A percentile compares a stretch with the other conserved stretches of the same genome.
phyloP scores from a whole-genome alignment of 805 yeast genomes.

The Pichia exigua region DNA sequence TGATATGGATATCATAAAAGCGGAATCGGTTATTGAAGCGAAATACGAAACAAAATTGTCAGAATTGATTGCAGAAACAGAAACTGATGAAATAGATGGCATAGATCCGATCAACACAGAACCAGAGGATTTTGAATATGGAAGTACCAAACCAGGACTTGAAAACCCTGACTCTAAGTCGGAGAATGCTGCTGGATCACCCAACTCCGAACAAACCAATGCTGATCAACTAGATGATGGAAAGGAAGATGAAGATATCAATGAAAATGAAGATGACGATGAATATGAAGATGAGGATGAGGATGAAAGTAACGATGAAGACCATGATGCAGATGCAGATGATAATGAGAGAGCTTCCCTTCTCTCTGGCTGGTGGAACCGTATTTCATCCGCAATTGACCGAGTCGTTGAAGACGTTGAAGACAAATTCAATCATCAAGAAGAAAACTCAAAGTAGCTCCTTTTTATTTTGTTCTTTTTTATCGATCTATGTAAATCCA shows the following conservation, averaged over 20 bases:
- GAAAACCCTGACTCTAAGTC: background rate
- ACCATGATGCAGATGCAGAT: background rate
- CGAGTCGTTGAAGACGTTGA: background rate
- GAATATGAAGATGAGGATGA: background rate
- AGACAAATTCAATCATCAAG: background rate
- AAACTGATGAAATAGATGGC: constrained; percentile 3
- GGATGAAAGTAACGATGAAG: too few relatives aligned
- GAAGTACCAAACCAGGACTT: background rate
- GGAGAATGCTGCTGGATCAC: background rate
- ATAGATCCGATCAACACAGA: background rate
- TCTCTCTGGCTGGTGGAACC: background rate
- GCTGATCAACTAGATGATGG: background rate
- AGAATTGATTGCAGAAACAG: background rate
- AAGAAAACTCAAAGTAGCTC: background rate
- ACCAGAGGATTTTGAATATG: background rate
- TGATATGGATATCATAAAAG: background rate
- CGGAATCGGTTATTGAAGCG: background rate
- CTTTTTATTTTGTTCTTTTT: too few relatives aligned
- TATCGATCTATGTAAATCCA: too few relatives aligned
- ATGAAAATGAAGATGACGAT: too few relatives aligned
- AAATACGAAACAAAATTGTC: constrained; percentile 12
- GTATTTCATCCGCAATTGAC: background rate
- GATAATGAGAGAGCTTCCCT: background rate
- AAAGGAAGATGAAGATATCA: too few relatives aligned
- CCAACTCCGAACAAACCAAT: background rate